Base-by-base conservation (phyloP, 2,329 filamentous ascomycete genomes). In the Hortaea sp. region DNA sequence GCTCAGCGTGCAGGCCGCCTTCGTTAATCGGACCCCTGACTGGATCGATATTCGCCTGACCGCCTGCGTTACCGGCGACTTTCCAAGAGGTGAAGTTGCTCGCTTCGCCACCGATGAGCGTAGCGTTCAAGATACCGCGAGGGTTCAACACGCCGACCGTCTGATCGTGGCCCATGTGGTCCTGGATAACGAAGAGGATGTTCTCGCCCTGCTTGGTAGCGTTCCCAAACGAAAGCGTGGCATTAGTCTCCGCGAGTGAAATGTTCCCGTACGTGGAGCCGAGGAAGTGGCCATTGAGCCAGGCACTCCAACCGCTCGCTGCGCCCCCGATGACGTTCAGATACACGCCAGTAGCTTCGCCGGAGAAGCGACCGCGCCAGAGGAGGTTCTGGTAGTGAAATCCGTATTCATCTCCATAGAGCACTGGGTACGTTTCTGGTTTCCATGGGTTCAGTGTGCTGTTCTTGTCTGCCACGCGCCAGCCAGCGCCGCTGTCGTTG, bases 101-200 rank as follows among this genome's bases (percentile, higher is more conserved):
- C 51, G 46, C 1, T 50, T 32, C 27, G 6, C 53, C 51, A 3
- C 68, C 69, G n/a, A 74, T 38, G 1, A 78, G 69, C 1, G 69
- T 74, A 0, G 74, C 75, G 29, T 73, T 71, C 41, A 68, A 67
- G 52, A 79, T 77, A 4, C 76, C 76, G 39, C 75, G 64, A 6
- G 73, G 68, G 11, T 72, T 67, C 4, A 70, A 63, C 5, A 73
- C 73, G 0, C 65, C 68, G 1, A 66, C 66, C 0, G 70, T 72
- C 28, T 77, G 68, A 42, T 79, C 77, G 55, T 81, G 76, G 7
- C 78, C 78, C 12, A 74, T 77, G 62, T 81, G 72, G 54, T 82
- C 75, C 60, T 78, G 74, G 27, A 80, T 64, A 3, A 80, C 62
- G n/a, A 79, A 69, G 5, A 80, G 65, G 2, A 74, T 59, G 47